Evolutionary conservation across 345 rosid genomes (phyloP).

Genomic region (Euphorbia pulcherrima): DNA sequence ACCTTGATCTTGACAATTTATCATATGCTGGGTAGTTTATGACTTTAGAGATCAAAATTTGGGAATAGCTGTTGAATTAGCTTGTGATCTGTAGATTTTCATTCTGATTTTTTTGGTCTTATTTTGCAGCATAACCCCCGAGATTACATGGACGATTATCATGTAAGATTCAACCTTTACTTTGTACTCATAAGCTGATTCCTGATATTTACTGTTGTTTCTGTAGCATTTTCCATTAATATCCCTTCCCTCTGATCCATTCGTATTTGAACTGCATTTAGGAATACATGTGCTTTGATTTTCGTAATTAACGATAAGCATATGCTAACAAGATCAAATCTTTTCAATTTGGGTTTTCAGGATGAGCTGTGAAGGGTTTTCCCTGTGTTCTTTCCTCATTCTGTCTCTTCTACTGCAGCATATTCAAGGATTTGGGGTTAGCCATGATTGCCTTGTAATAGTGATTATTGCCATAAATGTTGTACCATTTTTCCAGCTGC

Average conservation of each 20-base stretch:
- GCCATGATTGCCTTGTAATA: background rate
- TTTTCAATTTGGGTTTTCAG: too few relatives aligned
- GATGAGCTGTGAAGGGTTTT: constrained; percentile 45
- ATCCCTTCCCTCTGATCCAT: background rate
- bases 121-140: constrained; percentile 59
- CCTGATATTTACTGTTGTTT: too few relatives aligned
- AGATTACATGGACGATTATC: constrained; percentile 82
- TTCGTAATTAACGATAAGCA: background rate
- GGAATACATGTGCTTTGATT: background rate
- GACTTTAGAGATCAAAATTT: background rate
- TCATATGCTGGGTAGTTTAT: background rate
- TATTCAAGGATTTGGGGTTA: background rate
- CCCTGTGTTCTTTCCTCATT: background rate
- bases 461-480: background rate
- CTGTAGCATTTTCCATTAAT: background rate
- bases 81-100: background rate
- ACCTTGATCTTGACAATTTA: too few relatives aligned
- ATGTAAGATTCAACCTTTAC: constrained; percentile 49
- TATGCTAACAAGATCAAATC: background rate
- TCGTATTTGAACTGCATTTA: background rate
- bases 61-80: too few relatives aligned
- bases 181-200: too few relatives aligned
- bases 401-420: too few relatives aligned
- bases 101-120: constrained; percentile 5
- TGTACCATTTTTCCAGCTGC: background rate